Percentiles rank a stretch among this genome's conserved stretches.
Conservation (phyloP, 176 grass and related monocot genomes). For the Avena sativa region DNA sequence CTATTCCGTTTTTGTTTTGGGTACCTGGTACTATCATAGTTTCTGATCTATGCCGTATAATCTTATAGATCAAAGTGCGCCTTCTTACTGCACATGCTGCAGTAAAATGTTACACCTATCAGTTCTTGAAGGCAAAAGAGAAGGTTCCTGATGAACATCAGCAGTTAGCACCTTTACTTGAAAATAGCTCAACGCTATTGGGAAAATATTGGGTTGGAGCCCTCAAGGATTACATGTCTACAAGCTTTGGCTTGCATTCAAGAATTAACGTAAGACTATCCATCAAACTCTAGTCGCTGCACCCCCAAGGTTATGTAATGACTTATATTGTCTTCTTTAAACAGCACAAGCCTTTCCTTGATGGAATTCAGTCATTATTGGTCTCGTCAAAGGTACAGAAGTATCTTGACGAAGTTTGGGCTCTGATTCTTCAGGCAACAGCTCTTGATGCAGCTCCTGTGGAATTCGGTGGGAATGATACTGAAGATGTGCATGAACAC, state of each 20-base stretch:
- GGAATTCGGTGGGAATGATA: constrained; percentile 54
- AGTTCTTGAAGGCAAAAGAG: constrained; percentile 76
- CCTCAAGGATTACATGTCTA: constrained; percentile 84
- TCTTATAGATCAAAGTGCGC: constrained; percentile 85
- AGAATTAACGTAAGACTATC: constrained; percentile 72
- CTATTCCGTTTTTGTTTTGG: constrained; percentile 41
- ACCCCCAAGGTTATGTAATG: constrained; percentile 16
- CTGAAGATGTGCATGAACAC: constrained; percentile 47
- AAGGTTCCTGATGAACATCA: constrained; percentile 79
- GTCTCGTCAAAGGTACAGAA: constrained; percentile 87
- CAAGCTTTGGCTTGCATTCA: constrained; percentile 80
- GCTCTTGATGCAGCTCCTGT: constrained; percentile 74
- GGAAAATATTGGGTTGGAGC: constrained; percentile 88
- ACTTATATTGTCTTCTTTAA: constrained; percentile 37
- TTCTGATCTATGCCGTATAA: constrained; percentile 40
- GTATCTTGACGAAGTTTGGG: constrained; percentile 85
- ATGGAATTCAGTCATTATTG: constrained; percentile 87
- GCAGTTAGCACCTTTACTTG: constrained; percentile 77
- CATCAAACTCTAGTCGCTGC: constrained; percentile 34
- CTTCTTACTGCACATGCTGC: constrained; percentile 92
- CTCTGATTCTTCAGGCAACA: constrained; percentile 83
- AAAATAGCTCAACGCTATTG: constrained; percentile 72
- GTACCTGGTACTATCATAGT: constrained; percentile 30
- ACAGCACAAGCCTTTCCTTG: constrained; percentile 96
- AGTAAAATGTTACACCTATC: constrained; percentile 89